A percentile compares a stretch with the other conserved stretches of the same genome.
Conservation (phyloP, 345 rosid genomes). For the Syzygium grande region DNA sequence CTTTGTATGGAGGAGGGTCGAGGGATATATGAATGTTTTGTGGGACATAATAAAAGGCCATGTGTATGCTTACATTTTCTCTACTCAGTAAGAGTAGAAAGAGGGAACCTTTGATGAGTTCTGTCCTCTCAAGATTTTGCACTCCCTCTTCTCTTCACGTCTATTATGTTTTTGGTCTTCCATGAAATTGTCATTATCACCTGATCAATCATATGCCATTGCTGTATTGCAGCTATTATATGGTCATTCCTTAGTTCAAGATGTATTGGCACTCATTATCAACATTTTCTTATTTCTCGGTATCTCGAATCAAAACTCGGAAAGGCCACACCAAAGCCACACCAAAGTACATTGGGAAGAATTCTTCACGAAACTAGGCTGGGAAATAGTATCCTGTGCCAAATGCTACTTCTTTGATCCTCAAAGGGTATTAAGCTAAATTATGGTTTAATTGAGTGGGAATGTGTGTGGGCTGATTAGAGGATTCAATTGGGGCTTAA, state of each 20-base stretch:
- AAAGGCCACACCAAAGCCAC: too few relatives aligned
- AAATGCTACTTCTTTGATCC: too few relatives aligned
- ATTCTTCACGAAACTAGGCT: too few relatives aligned
- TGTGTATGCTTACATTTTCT: not conserved
- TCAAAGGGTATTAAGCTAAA: too few relatives aligned
- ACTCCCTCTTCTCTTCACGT: not conserved
- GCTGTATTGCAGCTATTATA: not conserved
- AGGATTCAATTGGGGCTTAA: too few relatives aligned
- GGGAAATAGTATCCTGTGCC: too few relatives aligned
- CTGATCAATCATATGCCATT: not conserved
- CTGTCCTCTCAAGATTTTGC: not conserved
- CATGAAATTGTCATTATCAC: not conserved
- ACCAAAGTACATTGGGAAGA: too few relatives aligned
- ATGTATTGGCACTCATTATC: not conserved
- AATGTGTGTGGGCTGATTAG: too few relatives aligned
- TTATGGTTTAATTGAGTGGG: too few relatives aligned
- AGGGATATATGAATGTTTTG: not conserved
- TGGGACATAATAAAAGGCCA: not conserved
- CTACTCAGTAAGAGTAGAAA: not conserved
- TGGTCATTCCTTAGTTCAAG: not conserved
- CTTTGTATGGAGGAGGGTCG: not conserved
- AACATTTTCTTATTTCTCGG: too few relatives aligned
- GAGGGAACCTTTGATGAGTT: not conserved
- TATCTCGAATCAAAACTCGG: too few relatives aligned
- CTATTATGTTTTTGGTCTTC: not conserved